phyloP scores from a whole-genome alignment of 2,329 filamentous ascomycete species.

The Aspergillus calidoustus region DNA sequence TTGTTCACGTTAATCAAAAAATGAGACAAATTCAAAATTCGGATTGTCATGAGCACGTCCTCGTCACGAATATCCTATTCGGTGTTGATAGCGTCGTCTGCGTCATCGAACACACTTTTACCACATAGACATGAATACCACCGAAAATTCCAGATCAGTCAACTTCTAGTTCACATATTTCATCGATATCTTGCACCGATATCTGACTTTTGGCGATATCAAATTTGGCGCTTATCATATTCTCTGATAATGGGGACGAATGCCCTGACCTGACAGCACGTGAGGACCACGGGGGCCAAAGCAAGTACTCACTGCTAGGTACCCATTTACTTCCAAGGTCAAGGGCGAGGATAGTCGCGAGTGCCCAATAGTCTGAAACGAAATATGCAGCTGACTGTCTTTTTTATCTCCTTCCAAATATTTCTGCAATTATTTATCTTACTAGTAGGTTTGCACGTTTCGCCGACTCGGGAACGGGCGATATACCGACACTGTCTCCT shows the following conservation, averaged over 20 bases:
- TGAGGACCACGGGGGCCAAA: slow-evolving; percentile 12
- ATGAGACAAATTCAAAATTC: slow-evolving; percentile 42
- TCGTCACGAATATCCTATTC: slow-evolving; percentile 28
- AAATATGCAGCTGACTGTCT: neutral
- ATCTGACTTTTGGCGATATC: too few species aligned
- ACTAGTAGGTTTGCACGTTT: neutral
- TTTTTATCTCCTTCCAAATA: neutral
- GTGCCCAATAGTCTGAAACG: neutral
- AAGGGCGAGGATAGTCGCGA: neutral
- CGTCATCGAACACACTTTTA: slow-evolving; percentile 21
- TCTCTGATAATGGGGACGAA: slow-evolving; percentile 15
- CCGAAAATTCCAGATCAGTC: slow-evolving; percentile 23
- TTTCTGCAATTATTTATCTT: neutral
- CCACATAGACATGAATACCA: slow-evolving; percentile 29
- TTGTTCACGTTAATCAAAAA: slow-evolving; percentile 44
- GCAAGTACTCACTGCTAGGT: neutral
- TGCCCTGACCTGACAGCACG: slow-evolving; percentile 11
- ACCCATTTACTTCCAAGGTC: neutral
- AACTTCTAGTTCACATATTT: slow-evolving; percentile 1
- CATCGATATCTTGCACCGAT: neutral
- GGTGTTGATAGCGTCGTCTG: slow-evolving; percentile 27
- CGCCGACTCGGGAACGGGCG: neutral
- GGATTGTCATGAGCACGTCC: slow-evolving; percentile 30
- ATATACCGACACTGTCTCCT: neutral
- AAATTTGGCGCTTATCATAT: slow-evolving; percentile 11